Evolutionary conservation across 2,329 filamentous ascomycete species (phyloP).

Genomic region (Diaporthe citriasiana): DNA sequence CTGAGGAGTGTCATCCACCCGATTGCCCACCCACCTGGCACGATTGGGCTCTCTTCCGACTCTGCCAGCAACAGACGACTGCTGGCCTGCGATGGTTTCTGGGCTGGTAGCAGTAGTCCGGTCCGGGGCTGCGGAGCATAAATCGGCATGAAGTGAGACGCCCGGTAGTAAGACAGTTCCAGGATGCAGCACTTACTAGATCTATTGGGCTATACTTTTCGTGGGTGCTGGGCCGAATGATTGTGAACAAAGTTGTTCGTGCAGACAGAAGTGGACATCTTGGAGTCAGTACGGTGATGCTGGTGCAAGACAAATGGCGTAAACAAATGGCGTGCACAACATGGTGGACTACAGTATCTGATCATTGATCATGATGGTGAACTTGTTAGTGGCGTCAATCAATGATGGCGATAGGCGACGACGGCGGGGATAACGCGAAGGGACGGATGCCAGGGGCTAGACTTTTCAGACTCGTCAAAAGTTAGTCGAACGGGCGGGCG

Average conservation of each 20-base stretch:
- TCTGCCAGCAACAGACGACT: constrained; percentile 7
- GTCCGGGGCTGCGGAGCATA: constrained; percentile 27
- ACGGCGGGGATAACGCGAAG: background rate
- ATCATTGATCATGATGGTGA: background rate
- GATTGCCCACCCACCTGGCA: constrained; percentile 2
- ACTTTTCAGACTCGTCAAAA: constrained; percentile 15
- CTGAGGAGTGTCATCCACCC: constrained; percentile 11
- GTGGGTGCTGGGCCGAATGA: background rate
- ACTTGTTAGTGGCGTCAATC: background rate
- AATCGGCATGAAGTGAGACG: constrained; percentile 32
- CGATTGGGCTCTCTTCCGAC: background rate
- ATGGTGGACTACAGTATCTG: background rate
- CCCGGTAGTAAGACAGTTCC: constrained; percentile 25
- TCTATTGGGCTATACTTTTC: background rate
- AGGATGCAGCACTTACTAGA: constrained; percentile 26
- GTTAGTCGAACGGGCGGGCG: constrained; percentile 14
- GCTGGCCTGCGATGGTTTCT: background rate
- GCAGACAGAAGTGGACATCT: background rate
- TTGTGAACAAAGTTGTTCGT: background rate
- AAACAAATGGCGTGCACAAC: background rate
- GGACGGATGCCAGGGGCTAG: constrained; percentile 8
- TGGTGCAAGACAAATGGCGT: background rate
- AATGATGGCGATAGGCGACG: constrained; percentile 5
- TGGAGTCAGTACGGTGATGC: too few species aligned
- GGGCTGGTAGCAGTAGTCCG: background rate